Conservation (phyloP, 1,284 basidiomycete species). For the Cutaneotrichosporon arboriforme region DNA sequence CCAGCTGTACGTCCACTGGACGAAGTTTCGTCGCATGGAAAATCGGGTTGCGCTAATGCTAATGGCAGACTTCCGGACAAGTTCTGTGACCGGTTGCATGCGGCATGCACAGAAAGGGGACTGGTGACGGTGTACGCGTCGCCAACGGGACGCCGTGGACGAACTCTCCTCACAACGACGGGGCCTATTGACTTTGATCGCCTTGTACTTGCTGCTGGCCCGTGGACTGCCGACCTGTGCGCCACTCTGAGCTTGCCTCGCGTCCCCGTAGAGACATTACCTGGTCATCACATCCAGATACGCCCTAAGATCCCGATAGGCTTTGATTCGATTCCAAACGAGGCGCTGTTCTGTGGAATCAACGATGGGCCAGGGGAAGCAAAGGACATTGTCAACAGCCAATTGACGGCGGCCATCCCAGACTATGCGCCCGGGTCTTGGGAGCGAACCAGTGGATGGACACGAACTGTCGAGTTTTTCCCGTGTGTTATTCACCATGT, state of each 20-base stretch:
- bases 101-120: slow-evolving; percentile 7
- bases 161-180: slow-evolving; percentile 2
- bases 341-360: slow-evolving; percentile 11
- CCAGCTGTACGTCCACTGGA: slow-evolving; percentile 6
- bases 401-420: background rate
- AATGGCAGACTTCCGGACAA: slow-evolving; percentile 5
- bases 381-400: background rate
- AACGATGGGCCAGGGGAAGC: background rate
- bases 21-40: no score
- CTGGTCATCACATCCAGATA: slow-evolving; percentile 10
- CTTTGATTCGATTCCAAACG: slow-evolving; percentile 5
- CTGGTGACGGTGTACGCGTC: slow-evolving; percentile 10
- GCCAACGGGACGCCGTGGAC: slow-evolving; percentile 4
- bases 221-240: slow-evolving; percentile 13
- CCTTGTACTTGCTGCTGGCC: slow-evolving; percentile 13
- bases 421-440: slow-evolving; percentile 1
- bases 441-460: slow-evolving; percentile 10
- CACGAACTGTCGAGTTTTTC: slow-evolving; percentile 13
- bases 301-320: background rate
- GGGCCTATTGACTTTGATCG: slow-evolving; percentile 10
- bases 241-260: slow-evolving; percentile 6
- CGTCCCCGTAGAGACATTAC: slow-evolving; percentile 7
- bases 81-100: slow-evolving; percentile 9
- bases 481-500: slow-evolving; percentile 4
- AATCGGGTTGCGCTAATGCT: no score